Evolutionary conservation across 768 basidiomycete genomes (phyloP).

Genomic region (Roridomyces roridus): DNA sequence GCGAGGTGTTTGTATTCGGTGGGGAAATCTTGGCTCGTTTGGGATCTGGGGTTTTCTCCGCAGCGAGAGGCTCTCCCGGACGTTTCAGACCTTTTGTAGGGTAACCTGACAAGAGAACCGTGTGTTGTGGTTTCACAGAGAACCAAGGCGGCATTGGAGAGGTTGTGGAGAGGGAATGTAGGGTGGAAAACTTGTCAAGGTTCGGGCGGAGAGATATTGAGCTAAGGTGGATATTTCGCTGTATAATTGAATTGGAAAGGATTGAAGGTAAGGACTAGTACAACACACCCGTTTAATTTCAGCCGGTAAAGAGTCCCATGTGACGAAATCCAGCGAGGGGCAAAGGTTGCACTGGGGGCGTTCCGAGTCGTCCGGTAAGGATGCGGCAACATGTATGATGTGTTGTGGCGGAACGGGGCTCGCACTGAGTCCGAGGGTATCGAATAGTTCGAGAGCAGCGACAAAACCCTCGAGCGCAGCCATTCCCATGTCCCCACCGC

Average conservation of each 20-base stretch:
- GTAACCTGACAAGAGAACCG: slow-evolving; percentile 55
- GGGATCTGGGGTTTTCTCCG: slow-evolving; percentile 48
- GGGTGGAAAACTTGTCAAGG: slow-evolving; percentile 54
- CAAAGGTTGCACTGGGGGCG: slow-evolving; percentile 61
- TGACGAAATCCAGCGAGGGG: slow-evolving; percentile 52
- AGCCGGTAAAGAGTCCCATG: slow-evolving; percentile 64
- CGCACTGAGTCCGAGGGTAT: slow-evolving; percentile 37
- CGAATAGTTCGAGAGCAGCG: slow-evolving; percentile 67
- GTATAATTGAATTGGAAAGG: not conserved
- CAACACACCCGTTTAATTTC: slow-evolving; percentile 66
- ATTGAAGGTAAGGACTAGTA: not conserved
- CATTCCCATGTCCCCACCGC: slow-evolving; percentile 59
- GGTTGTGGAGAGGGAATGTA: too few relatives aligned
- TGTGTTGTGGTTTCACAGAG: slow-evolving; percentile 49
- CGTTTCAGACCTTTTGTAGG: slow-evolving; percentile 52
- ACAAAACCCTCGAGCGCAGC: slow-evolving; percentile 75
- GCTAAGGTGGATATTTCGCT: slow-evolving; percentile 69
- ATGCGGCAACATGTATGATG: slow-evolving; percentile 67
- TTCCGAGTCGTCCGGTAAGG: slow-evolving; percentile 58
- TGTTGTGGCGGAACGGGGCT: slow-evolving; percentile 38
- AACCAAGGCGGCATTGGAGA: slow-evolving; percentile 61
- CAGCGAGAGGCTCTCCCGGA: slow-evolving; percentile 39
- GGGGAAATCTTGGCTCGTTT: slow-evolving; percentile 48
- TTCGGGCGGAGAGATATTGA: slow-evolving; percentile 51
- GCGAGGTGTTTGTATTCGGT: slow-evolving; percentile 25